Percentiles rank a stretch among this genome's conserved stretches.
phyloP scores from a whole-genome alignment of 805 yeast species.

The Lachancea sp. region DNA sequence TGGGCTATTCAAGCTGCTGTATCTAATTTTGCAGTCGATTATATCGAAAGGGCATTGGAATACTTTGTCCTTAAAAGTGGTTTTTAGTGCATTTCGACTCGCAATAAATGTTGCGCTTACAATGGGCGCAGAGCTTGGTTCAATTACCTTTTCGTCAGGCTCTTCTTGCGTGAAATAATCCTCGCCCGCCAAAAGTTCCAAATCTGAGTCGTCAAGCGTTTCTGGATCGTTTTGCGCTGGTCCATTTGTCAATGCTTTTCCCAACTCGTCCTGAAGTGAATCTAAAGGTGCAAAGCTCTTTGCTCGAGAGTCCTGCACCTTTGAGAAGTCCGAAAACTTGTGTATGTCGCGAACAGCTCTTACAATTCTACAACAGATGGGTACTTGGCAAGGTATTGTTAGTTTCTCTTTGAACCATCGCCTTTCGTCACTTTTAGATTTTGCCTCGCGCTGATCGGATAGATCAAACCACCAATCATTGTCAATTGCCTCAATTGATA shows the following conservation, averaged over 20 bases:
- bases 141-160: background rate
- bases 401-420: constrained; percentile 1
- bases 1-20: background rate
- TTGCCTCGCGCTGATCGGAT: background rate
- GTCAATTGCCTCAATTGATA: background rate
- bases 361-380: background rate
- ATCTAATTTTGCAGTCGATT: constrained; percentile 15
- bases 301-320: background rate
- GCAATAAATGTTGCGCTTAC: background rate
- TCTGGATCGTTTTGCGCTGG: constrained; percentile 24
- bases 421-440: background rate
- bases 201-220: constrained; percentile 26
- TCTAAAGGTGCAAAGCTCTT: constrained; percentile 4
- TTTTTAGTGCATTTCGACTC: constrained; percentile 2
- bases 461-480: constrained; percentile 5
- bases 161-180: background rate
- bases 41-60: constrained; percentile 13
- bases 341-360: background rate
- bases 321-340: background rate
- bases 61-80: background rate
- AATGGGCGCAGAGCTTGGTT: background rate
- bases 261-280: constrained; percentile 4
- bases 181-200: constrained; percentile 15
- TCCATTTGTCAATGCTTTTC: constrained; percentile 12
- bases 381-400: constrained; percentile 1